Evolutionary conservation across 176 grass and related monocot genomes (phyloP), one percentile per base, ranked within the genome.

Genomic region (Puccinellia tenuiflora): DNA sequence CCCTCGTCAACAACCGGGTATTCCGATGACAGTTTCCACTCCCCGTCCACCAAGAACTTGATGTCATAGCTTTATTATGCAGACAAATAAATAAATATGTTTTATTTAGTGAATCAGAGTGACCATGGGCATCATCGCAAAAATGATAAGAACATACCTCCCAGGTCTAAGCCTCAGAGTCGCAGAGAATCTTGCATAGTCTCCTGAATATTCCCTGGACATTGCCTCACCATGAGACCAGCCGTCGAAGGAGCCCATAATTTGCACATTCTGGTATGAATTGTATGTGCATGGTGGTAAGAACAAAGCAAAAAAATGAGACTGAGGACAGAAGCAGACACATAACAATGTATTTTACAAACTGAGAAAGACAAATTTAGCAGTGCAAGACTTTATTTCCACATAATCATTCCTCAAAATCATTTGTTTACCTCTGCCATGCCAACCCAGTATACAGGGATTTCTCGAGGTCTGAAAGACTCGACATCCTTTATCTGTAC

Each of bases 241-340:
- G 20, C 96, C 93, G 18, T 98, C 96, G 31, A 96, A 98, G 66
- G 96, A 93, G 13, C 96, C 96, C 91, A 93, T 98, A 68, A 98
- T 88, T 90, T 96, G 96, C 40, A 96, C 92, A 79, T 88, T 87
- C 93, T 98, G 65, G 33, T 34, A 68, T 66, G 65, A 25, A 82
- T 45, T 79, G 42, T 50, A 30, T 22, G 43, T 28, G 18, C 21
- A 79, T 35, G 14, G 12, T 9, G 14, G 75, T 84, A 74, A 79
- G 67, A 45, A 73, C 5, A 73, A 54, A 62, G 65, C 11, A 47
- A 77, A 47, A 47, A 56, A 63, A 37, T 9, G 17, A 9, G 24
- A 31, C 26, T 29, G 15, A 52, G 34, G 78, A 52, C 31, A 82
- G 43, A 12, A n/a, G n/a, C n/a, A n/a, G 62, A 52, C 18, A 55